A percentile compares a stretch with the other conserved stretches of the same genome.
Evolutionary conservation across 2,329 filamentous ascomycete species (phyloP).

Genomic region (Alternaria gansuensis): DNA sequence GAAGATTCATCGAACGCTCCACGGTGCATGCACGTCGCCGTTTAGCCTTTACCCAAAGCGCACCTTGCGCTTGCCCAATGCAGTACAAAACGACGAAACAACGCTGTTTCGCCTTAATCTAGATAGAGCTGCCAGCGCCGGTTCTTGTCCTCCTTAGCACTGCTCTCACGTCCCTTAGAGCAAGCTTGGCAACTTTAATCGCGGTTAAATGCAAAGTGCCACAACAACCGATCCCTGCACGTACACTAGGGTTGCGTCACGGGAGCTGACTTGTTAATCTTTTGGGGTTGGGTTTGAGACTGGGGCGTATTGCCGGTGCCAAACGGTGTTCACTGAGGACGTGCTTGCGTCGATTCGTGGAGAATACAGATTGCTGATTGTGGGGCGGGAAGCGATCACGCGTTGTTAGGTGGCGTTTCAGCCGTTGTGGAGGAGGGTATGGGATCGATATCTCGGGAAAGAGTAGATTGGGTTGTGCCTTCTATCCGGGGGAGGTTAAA

Average conservation of each 20-base stretch:
- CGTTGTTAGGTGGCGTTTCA: slow-evolving; percentile 4
- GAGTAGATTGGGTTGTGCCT: neutral
- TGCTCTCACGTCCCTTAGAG: neutral
- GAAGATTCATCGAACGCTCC: slow-evolving; percentile 1
- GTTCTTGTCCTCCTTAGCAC: slow-evolving; percentile 25
- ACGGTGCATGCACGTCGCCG: neutral
- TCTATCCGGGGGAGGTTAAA: slow-evolving; percentile 2
- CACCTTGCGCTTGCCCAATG: neutral
- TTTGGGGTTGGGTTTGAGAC: neutral
- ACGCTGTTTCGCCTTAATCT: slow-evolving; percentile 25
- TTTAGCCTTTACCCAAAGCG: slow-evolving; percentile 1
- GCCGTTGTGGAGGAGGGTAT: slow-evolving; percentile 6
- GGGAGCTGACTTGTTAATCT: neutral
- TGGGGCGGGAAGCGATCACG: slow-evolving; percentile 1
- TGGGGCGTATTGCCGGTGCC: slow-evolving; percentile 6
- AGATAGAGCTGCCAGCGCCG: slow-evolving; percentile 30
- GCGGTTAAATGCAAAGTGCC: slow-evolving; percentile 15
- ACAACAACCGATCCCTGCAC: slow-evolving; percentile 17
- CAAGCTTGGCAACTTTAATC: slow-evolving; percentile 6
- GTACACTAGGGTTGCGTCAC: neutral
- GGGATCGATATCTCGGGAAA: slow-evolving; percentile 6
- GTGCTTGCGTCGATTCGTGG: slow-evolving; percentile 7
- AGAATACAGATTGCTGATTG: slow-evolving; percentile 10
- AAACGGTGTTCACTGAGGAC: neutral
- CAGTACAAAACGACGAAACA: slow-evolving; percentile 1